phyloP scores from a whole-genome alignment of 2,329 filamentous ascomycete genomes.

The Arthrocladium fulminans region DNA sequence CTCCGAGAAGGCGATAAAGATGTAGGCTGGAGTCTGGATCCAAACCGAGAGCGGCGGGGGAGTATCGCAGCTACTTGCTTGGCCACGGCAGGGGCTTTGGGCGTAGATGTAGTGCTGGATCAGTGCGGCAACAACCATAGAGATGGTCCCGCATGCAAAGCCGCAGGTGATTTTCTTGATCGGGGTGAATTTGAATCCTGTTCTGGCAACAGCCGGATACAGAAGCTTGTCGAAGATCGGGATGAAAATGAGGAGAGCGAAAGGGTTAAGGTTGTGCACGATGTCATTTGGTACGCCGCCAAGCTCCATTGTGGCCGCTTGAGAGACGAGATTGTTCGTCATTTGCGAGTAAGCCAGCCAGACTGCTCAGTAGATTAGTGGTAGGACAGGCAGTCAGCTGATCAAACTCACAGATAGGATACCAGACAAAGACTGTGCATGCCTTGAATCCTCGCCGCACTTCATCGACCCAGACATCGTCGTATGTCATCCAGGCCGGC shows the following conservation, averaged over 20 bases:
- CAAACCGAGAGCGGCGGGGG: slow-evolving; percentile 57
- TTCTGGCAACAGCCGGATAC: slow-evolving; percentile 43
- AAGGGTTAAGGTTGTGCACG: slow-evolving; percentile 47
- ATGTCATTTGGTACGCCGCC: slow-evolving; percentile 49
- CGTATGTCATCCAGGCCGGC: slow-evolving; percentile 69
- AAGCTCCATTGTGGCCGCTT: slow-evolving; percentile 46
- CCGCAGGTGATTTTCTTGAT: slow-evolving; percentile 46
- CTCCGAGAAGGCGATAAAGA: slow-evolving; percentile 24
- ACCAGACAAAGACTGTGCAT: slow-evolving; percentile 60
- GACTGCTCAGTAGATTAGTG: slow-evolving; percentile 26
- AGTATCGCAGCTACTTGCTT: slow-evolving; percentile 45
- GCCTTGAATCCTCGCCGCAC: slow-evolving; percentile 61
- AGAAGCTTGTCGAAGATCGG: slow-evolving; percentile 45
- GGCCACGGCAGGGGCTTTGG: slow-evolving; percentile 50
- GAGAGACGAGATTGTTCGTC: slow-evolving; percentile 47
- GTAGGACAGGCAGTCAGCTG: slow-evolving; percentile 35
- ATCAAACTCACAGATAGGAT: slow-evolving; percentile 42
- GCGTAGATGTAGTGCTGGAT: slow-evolving; percentile 50
- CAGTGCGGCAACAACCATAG: slow-evolving; percentile 44
- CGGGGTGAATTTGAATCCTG: slow-evolving; percentile 43
- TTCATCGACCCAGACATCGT: slow-evolving; percentile 75
- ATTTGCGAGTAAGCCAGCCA: slow-evolving; percentile 45
- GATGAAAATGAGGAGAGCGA: slow-evolving; percentile 46
- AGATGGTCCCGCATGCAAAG: slow-evolving; percentile 39
- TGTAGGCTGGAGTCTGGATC: slow-evolving; percentile 24